These are phyloP conservation scores for Sanghuangporus weigelae DNA, from an alignment of 1,284 basidiomycete genomes.

Conservation along the genomic window DNA sequence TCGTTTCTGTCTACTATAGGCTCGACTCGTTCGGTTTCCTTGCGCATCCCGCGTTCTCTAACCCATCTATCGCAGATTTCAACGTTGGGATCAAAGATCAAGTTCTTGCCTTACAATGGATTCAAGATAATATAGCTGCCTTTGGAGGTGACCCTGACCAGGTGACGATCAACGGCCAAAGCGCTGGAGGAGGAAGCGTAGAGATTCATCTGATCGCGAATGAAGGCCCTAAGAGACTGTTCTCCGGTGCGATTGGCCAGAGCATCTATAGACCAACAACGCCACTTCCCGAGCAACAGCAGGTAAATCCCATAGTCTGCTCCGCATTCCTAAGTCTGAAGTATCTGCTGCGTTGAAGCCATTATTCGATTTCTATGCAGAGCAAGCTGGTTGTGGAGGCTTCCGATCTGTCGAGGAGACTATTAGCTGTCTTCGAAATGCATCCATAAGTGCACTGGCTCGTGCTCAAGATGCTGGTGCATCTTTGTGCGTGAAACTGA, in stretches of 20 bases:
- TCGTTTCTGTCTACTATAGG: conserved; percentile 42
- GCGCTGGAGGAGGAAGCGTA: conserved; percentile 52
- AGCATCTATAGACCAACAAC: conserved; percentile 50
- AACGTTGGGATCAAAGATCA: conserved; percentile 64
- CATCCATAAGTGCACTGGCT: conserved; percentile 43
- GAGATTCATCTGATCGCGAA: conserved; percentile 50
- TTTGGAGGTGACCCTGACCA: conserved; percentile 58
- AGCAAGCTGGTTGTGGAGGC: conserved; percentile 40
- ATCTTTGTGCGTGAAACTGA: conserved; percentile 23
- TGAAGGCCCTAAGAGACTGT: conserved; percentile 32
- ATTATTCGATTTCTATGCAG: conserved; percentile 45
- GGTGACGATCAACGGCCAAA: conserved; percentile 61
- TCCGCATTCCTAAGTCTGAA: conserved; percentile 2
- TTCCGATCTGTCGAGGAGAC: conserved; percentile 30
- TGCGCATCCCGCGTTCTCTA: conserved; percentile 36
- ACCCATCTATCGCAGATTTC: conserved; percentile 39
- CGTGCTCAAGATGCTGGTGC: conserved; percentile 48
- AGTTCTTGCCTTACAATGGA: conserved; percentile 55
- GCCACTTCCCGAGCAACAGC: conserved; percentile 43
- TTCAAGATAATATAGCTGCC: conserved; percentile 49
- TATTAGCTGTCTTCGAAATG: conserved; percentile 43
- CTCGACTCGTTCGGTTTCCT: conserved; percentile 41
- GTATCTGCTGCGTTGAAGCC: conserved; percentile 31
- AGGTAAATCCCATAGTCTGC: conserved; percentile 29
- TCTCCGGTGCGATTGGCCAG: conserved; percentile 51